Evolutionary conservation across 139 green algal species (phyloP), one percentile per base, ranked within the genome.

Genomic region (Chlorella sp.): DNA sequence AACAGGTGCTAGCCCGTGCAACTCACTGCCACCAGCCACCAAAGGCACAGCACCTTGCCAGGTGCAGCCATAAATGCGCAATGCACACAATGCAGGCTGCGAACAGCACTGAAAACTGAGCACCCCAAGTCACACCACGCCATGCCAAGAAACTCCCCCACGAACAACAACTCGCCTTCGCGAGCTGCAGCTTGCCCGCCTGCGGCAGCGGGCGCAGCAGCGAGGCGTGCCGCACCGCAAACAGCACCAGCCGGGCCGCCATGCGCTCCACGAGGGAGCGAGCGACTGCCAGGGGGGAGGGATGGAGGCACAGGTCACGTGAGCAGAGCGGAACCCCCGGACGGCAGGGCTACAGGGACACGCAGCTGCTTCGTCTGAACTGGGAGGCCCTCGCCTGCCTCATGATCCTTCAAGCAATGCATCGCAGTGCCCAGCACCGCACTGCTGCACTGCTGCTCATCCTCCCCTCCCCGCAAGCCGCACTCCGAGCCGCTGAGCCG

Each of bases 171-270:
- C 85, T 32, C 72, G 90, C 93, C 85, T 91, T 92, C 9, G 93
- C 92, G 38, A 96, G 76, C 70, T 92, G 88, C n/a, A 96, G 86
- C 89, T 90, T 94, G 51, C 93, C 95, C 30, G 80, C 67, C 60
- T 94, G 88, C 32, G 81, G 82, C 38, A 98, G 88, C n/a, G 92
- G 89, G 20, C 95, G 87, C 76, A 98, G 84, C 73, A 99, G 91
- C 24, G 92, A 85, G 13, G 93, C 96, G 74, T 99, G 95, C 0
- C 96, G 92, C 76, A 99, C 92, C 58, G 97, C 98, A 82, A 98
- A 95, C 58, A 95, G 86, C 40, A 99, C 87, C 73, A 97, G 34
- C 17, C 97, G 94, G 2, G 86, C 86, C 28, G 94, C 94, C 87
- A 98, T 92, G 68, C 94, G 89, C 89, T 97, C 89, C 73, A 93